These are phyloP conservation scores for Xylaria acuta DNA, from an alignment of 495 filamentous ascomycete species.

Conservation along the genomic window DNA sequence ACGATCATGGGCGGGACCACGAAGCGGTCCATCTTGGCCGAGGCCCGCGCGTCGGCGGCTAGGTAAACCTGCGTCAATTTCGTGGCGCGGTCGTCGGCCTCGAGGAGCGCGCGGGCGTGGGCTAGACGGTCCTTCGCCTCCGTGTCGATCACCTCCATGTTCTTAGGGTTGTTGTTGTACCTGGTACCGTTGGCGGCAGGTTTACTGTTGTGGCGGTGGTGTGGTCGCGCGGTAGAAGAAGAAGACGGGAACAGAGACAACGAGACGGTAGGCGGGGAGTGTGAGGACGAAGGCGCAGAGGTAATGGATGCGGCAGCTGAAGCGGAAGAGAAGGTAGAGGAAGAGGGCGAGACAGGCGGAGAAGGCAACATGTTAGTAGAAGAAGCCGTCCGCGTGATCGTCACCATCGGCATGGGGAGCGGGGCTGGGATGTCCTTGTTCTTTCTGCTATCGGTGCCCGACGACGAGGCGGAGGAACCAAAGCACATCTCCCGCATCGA, in stretches of 20 bases:
- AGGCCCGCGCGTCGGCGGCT: conserved; percentile 22
- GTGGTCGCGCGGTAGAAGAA: background rate
- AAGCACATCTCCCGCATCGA: conserved; percentile 36
- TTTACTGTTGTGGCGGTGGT: background rate
- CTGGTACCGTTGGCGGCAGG: background rate
- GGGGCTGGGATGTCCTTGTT: background rate
- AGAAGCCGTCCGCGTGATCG: background rate
- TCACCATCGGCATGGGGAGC: conserved; percentile 4
- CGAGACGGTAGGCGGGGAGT: conserved; percentile 3
- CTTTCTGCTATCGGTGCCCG: background rate
- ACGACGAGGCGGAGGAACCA: background rate
- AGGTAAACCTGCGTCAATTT: conserved; percentile 27
- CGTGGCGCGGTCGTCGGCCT: conserved; percentile 18
- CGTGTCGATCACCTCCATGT: background rate
- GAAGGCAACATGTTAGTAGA: background rate
- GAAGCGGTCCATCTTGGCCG: conserved; percentile 26
- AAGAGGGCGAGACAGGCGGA: background rate
- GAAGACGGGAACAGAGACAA: conserved; percentile 18
- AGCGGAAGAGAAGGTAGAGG: conserved; percentile 14
- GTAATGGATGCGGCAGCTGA: background rate
- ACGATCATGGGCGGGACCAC: conserved; percentile 33
- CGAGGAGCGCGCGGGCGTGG: background rate
- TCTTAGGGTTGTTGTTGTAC: background rate
- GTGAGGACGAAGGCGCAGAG: conserved; percentile 2
- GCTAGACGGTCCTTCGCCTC: background rate